phyloP scores from a whole-genome alignment of 129 eudicot genomes.

The Mikania micrantha region DNA sequence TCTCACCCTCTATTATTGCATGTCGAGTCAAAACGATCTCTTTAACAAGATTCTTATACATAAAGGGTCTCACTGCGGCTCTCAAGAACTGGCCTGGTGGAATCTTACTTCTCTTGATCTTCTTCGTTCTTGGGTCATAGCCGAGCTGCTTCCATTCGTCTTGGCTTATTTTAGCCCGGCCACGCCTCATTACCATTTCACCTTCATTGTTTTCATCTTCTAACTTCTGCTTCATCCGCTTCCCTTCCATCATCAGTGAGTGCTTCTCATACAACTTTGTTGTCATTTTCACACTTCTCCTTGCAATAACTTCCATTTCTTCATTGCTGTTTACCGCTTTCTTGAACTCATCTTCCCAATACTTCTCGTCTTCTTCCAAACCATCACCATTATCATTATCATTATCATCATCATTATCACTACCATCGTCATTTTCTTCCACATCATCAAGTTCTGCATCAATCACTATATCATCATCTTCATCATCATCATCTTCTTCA shows the following conservation, averaged over 20 bases:
- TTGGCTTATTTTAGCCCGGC: slow-evolving; percentile 47
- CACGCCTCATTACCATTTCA: slow-evolving; percentile 38
- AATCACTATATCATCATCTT: slow-evolving; percentile 34
- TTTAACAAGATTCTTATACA: slow-evolving; percentile 81
- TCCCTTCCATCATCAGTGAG: slow-evolving; percentile 34
- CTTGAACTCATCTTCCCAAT: slow-evolving; percentile 85
- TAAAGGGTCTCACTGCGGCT: slow-evolving; percentile 89
- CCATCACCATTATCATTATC: slow-evolving; percentile 23
- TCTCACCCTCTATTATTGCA: slow-evolving; percentile 77
- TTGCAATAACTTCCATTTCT: slow-evolving; percentile 69
- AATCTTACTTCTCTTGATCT: slow-evolving; percentile 57
- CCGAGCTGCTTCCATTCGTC: slow-evolving; percentile 72
- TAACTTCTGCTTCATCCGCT: slow-evolving; percentile 17
- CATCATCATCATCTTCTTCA: slow-evolving; percentile 50
- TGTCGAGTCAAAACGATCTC: slow-evolving; percentile 83
- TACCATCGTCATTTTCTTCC: slow-evolving; percentile 22
- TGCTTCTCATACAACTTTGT: slow-evolving; percentile 48
- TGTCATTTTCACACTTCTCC: slow-evolving; percentile 40
- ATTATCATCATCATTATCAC: slow-evolving; percentile 5
- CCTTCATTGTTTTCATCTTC: slow-evolving; percentile 26
- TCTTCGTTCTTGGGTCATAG: slow-evolving; percentile 52
- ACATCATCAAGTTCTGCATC: slow-evolving; percentile 36
- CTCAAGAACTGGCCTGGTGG: slow-evolving; percentile 88
- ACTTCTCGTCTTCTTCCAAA: slow-evolving; percentile 59
- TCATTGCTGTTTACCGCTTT: slow-evolving; percentile 68